Conservation (phyloP, 2,329 filamentous ascomycete species). For the Sphaerostilbella broomeana region DNA sequence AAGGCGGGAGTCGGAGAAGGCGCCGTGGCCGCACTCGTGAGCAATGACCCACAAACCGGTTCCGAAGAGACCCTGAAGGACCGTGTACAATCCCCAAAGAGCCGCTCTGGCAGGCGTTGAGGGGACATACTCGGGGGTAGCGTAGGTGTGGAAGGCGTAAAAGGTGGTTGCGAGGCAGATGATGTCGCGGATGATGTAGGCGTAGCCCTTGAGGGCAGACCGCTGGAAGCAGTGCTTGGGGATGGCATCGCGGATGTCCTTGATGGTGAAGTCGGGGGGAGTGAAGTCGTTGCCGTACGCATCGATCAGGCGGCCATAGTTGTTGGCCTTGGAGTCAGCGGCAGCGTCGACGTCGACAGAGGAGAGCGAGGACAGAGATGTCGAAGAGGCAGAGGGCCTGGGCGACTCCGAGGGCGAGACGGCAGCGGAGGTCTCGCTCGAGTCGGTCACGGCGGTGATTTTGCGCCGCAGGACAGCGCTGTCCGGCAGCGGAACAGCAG, state of each 20-base stretch:
- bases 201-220: conserved; percentile 66
- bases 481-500: conserved; percentile 32
- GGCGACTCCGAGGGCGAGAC: conserved; percentile 56
- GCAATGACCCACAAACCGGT: conserved; percentile 95
- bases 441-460: conserved; percentile 40
- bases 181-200: conserved; percentile 80
- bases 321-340: conserved; percentile 30
- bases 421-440: conserved; percentile 49
- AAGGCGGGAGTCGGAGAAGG: conserved; percentile 86
- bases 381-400: conserved; percentile 65
- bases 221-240: conserved; percentile 96
- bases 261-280: conserved; percentile 93
- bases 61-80: conserved; percentile 85
- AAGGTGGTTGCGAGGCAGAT: conserved; percentile 68
- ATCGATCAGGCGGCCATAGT: conserved; percentile 68
- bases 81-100: conserved; percentile 60
- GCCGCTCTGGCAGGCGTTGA: conserved; percentile 58
- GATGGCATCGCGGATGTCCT: conserved; percentile 93
- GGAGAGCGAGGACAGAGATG: conserved; percentile 84
- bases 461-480: conserved; percentile 44
- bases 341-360: conserved; percentile 49
- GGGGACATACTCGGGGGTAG: conserved; percentile 78
- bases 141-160: conserved; percentile 80
- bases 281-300: conserved; percentile 93
- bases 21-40: conserved; percentile 95